Conservation (phyloP, 225 moss, liverwort and hornwort genomes). For the Pleurozium schreberi region DNA sequence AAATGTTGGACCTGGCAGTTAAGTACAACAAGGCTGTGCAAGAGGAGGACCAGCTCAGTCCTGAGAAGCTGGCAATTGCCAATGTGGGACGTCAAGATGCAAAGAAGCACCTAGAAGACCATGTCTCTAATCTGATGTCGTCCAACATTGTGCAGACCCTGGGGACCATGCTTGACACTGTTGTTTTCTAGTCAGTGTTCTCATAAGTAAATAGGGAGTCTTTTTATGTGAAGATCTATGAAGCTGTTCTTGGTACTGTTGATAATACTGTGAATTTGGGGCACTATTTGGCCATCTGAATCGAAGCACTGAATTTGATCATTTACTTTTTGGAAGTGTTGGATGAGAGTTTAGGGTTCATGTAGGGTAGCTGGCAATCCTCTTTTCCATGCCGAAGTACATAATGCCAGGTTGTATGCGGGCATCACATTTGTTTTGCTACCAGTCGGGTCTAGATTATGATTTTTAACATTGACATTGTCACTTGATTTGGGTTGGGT, state of each 20-base stretch:
- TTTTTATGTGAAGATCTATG: neutral
- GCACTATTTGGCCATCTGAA: neutral
- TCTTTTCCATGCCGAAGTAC: neutral
- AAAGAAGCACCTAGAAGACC: constrained; percentile 89
- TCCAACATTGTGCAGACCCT: constrained; percentile 95
- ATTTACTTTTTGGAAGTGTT: neutral
- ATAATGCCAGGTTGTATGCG: neutral
- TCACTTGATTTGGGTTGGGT: neutral
- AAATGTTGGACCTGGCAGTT: constrained; percentile 79
- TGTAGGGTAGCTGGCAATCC: neutral
- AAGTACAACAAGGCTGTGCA: constrained; percentile 98
- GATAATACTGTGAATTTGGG: neutral
- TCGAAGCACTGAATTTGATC: neutral
- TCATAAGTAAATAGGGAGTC: neutral
- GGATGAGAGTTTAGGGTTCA: neutral
- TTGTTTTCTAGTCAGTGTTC: constrained; percentile 56
- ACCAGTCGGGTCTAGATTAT: neutral
- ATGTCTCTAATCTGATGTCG: constrained; percentile 92
- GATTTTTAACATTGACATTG: no score
- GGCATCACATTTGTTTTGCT: neutral
- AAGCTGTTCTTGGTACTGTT: neutral
- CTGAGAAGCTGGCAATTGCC: constrained; percentile 83
- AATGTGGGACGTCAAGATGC: constrained; percentile 97
- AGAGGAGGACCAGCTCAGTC: constrained; percentile 86
- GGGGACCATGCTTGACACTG: constrained; percentile 96